Evolutionary conservation across 2,329 filamentous ascomycete genomes (phyloP).

Genomic region (Fusarium nygamai): DNA sequence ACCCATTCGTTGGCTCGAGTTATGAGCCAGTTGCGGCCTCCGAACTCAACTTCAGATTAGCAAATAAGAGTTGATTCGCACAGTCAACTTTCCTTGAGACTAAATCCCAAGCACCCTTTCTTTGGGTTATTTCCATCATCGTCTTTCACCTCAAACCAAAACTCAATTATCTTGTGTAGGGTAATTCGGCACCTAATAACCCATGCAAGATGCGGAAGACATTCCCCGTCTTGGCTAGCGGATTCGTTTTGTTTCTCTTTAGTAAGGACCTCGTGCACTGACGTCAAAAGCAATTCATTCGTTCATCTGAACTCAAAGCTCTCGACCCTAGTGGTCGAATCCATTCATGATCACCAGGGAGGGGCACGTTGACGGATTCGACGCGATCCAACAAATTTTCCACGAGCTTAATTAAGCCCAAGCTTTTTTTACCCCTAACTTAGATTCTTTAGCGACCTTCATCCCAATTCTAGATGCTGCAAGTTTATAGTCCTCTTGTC

Average conservation of each 20-base stretch:
- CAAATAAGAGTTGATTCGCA: background rate
- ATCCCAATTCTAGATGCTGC: conserved; percentile 24
- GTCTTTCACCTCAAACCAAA: background rate
- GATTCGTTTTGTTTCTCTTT: conserved; percentile 4
- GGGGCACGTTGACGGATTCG: conserved; percentile 29
- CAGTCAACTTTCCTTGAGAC: background rate
- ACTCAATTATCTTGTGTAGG: conserved; percentile 1
- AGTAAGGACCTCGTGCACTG: conserved; percentile 25
- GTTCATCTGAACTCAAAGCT: background rate
- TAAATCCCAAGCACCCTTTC: background rate
- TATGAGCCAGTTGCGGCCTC: background rate
- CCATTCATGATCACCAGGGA: conserved; percentile 16
- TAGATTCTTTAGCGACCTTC: background rate
- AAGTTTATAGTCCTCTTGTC: conserved; percentile 13
- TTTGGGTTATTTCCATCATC: background rate
- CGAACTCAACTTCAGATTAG: background rate
- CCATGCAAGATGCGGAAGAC: background rate
- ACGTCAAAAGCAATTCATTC: conserved; percentile 29
- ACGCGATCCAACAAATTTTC: conserved; percentile 9
- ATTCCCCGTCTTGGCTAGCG: conserved; percentile 16
- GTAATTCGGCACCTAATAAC: conserved; percentile 2
- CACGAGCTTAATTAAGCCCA: background rate
- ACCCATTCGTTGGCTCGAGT: background rate
- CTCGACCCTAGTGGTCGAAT: background rate
- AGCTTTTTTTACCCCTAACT: background rate